Evolutionary conservation across 805 yeast genomes (phyloP).

Genomic region (Barnettozyma botsteinii): DNA sequence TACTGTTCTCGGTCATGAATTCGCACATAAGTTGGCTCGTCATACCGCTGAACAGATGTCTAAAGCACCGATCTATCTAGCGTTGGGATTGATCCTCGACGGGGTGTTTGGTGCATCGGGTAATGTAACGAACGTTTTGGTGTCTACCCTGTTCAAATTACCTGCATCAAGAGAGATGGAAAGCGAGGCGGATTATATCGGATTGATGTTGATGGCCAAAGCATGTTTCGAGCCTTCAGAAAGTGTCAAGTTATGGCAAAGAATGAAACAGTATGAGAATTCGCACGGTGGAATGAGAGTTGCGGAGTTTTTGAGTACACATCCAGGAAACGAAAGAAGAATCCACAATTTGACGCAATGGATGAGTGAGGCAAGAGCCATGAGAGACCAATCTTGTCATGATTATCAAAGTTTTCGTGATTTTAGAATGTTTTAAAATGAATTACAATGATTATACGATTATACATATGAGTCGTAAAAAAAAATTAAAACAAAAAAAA

Average conservation of each 20-base stretch:
- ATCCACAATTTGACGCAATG: conserved; percentile 61
- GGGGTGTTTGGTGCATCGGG: conserved; percentile 52
- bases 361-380: conserved; percentile 46
- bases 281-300: conserved; percentile 19
- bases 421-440: conserved; percentile 2
- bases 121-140: conserved; percentile 45
- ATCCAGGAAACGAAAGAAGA: conserved; percentile 78
- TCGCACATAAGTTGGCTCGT: conserved; percentile 90
- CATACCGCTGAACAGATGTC: conserved; percentile 84
- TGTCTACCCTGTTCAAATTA: conserved; percentile 54
- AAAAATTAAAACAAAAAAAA: not conserved
- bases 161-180: conserved; percentile 95
- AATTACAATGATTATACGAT: not conserved
- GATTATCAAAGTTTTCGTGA: conserved; percentile 4
- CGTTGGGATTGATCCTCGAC: conserved; percentile 47
- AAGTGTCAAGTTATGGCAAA: conserved; percentile 72
- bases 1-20: conserved; percentile 90
- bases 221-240: conserved; percentile 82
- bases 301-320: conserved; percentile 76
- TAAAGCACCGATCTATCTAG: conserved; percentile 62
- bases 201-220: conserved; percentile 82
- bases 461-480: not conserved
- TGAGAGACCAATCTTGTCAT: conserved; percentile 3
- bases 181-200: conserved; percentile 92
- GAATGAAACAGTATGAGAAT: conserved; percentile 60